Conservation (phyloP, 2,329 filamentous ascomycete genomes). For the Chaetomium strumarium region DNA sequence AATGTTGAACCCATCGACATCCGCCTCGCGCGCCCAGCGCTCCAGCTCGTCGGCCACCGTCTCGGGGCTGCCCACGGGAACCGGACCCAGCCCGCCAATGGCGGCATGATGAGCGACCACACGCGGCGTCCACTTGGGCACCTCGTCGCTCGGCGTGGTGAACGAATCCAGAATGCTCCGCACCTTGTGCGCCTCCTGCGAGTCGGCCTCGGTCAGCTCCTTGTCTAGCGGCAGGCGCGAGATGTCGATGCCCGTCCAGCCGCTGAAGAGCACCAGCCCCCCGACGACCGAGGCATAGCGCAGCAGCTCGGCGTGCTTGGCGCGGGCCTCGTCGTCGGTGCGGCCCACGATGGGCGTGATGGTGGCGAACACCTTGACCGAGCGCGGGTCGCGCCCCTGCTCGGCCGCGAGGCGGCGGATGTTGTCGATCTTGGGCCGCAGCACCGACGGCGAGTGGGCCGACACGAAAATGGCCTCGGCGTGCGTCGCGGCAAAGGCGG, state of each 20-base stretch:
- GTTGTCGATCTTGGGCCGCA: constrained; percentile 42
- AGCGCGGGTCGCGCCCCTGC: constrained; percentile 44
- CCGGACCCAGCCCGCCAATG: constrained; percentile 44
- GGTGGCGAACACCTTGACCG: constrained; percentile 44
- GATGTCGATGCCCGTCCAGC: constrained; percentile 51
- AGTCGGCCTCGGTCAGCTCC: constrained; percentile 45
- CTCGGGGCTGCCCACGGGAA: constrained; percentile 39
- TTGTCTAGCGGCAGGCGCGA: constrained; percentile 45
- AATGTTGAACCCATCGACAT: constrained; percentile 33
- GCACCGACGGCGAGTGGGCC: constrained; percentile 39
- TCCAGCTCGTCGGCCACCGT: constrained; percentile 44
- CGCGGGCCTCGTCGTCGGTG: constrained; percentile 41
- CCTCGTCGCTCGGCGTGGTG: constrained; percentile 38
- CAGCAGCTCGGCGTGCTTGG: constrained; percentile 40
- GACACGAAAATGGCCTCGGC: constrained; percentile 52
- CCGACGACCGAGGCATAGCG: constrained; percentile 44
- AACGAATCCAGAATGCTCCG: constrained; percentile 38
- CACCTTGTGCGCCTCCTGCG: constrained; percentile 42
- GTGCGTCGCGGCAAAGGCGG: constrained; percentile 45
- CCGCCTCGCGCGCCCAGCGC: constrained; percentile 35
- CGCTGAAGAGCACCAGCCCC: constrained; percentile 44
- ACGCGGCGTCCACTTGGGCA: constrained; percentile 40
- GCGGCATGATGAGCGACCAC: constrained; percentile 41
- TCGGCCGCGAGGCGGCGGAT: constrained; percentile 43
- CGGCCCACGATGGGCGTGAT: constrained; percentile 39